These are phyloP conservation scores for Cyclotella choctawhatcheeana DNA, from an alignment of 108 stramenopile genomes.

Conservation along the genomic window DNA sequence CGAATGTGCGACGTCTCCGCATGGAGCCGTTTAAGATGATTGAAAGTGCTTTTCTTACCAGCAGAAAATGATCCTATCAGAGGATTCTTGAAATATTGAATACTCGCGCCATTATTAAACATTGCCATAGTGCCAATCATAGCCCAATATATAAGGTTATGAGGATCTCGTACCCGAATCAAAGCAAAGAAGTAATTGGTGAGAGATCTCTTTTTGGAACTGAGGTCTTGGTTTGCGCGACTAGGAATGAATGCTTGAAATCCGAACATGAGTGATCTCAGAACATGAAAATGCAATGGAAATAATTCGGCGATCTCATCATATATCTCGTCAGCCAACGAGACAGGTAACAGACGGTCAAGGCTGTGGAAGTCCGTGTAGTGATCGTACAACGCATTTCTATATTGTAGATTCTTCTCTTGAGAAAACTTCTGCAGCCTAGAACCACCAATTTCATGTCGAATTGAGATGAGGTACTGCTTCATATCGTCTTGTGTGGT, in stretches of 20 bases:
- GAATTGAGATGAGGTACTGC: not conserved
- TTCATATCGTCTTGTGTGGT: not conserved
- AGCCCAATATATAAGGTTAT: not conserved
- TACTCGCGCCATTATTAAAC: not conserved
- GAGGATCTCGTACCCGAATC: not conserved
- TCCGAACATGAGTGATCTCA: not conserved
- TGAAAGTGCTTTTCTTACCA: not conserved
- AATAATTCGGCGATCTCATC: not conserved
- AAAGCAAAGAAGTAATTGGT: not conserved
- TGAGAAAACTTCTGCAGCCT: not conserved
- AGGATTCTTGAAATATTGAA: not conserved
- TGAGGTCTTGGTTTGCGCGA: not conserved
- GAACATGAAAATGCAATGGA: not conserved
- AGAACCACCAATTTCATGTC: not conserved
- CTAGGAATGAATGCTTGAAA: not conserved
- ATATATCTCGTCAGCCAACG: not conserved
- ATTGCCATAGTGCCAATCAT: slow-evolving; percentile 11
- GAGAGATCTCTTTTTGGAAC: not conserved
- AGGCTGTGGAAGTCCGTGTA: not conserved
- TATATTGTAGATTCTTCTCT: not conserved
- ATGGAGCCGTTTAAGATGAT: not conserved
- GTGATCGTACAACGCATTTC: not conserved
- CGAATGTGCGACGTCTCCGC: no score
- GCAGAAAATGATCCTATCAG: not conserved
- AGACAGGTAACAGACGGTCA: not conserved